A percentile compares a stretch with the other conserved stretches of the same genome.
Conservation (phyloP, 2,329 filamentous ascomycete species). For the Fusarium brachygibbosum region DNA sequence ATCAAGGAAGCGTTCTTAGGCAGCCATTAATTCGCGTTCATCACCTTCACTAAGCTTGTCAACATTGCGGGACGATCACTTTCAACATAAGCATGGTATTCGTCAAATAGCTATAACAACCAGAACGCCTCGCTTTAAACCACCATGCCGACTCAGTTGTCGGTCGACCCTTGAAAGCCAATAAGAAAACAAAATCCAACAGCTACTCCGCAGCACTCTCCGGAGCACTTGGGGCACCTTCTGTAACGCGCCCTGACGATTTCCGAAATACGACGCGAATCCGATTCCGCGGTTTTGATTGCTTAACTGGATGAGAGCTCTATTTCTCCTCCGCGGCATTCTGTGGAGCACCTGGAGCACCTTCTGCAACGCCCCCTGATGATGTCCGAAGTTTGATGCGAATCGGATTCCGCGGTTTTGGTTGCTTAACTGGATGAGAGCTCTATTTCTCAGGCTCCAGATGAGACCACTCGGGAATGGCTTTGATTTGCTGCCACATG, state of each 20-base stretch:
- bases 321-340: slow-evolving; percentile 54
- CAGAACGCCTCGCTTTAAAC: slow-evolving; percentile 42
- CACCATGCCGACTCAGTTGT: slow-evolving; percentile 1
- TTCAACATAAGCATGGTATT: background rate
- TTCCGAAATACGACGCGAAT: slow-evolving; percentile 20
- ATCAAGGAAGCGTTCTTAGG: background rate
- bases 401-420: slow-evolving; percentile 22
- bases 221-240: background rate
- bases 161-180: background rate
- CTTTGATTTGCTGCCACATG: slow-evolving; percentile 94
- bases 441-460: slow-evolving; percentile 64
- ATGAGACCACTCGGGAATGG: slow-evolving; percentile 91
- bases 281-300: slow-evolving; percentile 20
- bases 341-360: background rate
- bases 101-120: slow-evolving; percentile 12
- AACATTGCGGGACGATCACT: no score
- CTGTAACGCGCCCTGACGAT: background rate
- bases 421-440: slow-evolving; percentile 29
- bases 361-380: background rate
- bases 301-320: slow-evolving; percentile 36
- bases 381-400: slow-evolving; percentile 19
- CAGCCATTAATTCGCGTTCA: background rate
- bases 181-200: slow-evolving; percentile 1
- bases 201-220: slow-evolving; percentile 2
- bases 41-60: background rate